Conservation (phyloP, 805 yeast species). For the Lipomyces orientalis region DNA sequence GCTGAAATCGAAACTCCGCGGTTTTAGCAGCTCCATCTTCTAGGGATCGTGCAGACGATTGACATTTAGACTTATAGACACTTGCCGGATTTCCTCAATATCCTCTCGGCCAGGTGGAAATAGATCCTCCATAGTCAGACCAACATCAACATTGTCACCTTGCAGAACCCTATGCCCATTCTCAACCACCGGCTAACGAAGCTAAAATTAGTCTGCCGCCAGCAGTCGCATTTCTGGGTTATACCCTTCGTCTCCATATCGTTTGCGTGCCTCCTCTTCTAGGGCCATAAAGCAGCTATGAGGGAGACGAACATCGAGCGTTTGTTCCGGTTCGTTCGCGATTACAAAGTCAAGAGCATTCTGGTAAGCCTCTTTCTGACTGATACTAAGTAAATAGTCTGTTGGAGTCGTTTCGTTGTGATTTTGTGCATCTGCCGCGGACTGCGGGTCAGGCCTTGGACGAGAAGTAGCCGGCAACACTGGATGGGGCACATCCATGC, state of each 20-base stretch:
- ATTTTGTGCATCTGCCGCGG: no score
- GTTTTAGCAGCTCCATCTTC: background rate
- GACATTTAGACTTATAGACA: background rate
- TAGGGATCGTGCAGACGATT: background rate
- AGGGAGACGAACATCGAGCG: no score
- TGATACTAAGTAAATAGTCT: no score
- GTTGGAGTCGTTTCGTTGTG: no score
- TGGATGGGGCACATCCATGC: background rate
- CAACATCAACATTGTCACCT: background rate
- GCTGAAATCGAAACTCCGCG: background rate
- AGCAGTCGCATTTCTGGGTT: no score
- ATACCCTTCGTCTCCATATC: no score
- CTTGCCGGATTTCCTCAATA: background rate
- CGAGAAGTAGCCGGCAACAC: background rate
- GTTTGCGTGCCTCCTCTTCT: no score
- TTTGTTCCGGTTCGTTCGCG: no score
- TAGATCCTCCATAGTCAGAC: background rate
- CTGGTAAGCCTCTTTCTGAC: no score
- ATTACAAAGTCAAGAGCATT: no score
- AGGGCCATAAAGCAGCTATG: no score
- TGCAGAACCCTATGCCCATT: background rate
- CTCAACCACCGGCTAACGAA: background rate
- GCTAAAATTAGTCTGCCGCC: no score
- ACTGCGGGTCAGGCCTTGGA: background rate
- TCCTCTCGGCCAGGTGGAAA: background rate